A percentile compares a stretch with the other conserved stretches of the same genome.
Evolutionary conservation across 1,139 yeast species (phyloP).

Genomic region (Lodderomyces theae): DNA sequence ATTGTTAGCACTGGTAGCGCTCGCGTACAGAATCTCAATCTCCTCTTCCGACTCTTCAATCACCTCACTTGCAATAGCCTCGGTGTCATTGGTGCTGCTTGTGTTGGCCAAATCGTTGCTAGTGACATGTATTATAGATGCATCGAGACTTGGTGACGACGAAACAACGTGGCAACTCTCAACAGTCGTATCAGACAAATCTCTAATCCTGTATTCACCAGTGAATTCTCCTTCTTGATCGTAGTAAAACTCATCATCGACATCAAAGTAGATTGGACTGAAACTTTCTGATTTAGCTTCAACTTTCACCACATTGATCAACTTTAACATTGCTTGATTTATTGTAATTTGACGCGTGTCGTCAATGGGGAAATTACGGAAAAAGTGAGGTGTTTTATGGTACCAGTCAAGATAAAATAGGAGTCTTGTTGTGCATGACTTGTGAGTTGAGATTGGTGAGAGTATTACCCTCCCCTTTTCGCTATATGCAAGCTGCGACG

Average conservation of each 20-base stretch:
- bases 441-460: slow-evolving; percentile 16
- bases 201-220: slow-evolving; percentile 7
- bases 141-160: slow-evolving; percentile 13
- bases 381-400: slow-evolving; percentile 26
- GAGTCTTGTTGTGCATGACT: slow-evolving; percentile 22
- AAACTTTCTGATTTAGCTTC: slow-evolving; percentile 13
- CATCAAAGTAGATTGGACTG: slow-evolving; percentile 25
- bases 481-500: slow-evolving; percentile 4
- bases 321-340: slow-evolving; percentile 16
- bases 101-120: slow-evolving; percentile 3
- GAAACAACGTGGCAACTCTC: slow-evolving; percentile 5
- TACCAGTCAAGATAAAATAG: slow-evolving; percentile 41
- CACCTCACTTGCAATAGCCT: slow-evolving; percentile 2
- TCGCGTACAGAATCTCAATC: background rate
- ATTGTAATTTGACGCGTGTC: slow-evolving; percentile 5
- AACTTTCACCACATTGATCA: slow-evolving; percentile 25
- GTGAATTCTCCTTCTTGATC: slow-evolving; percentile 5
- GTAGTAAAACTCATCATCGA: slow-evolving; percentile 17
- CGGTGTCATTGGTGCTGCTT: background rate
- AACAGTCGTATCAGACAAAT: slow-evolving; percentile 9
- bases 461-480: slow-evolving; percentile 21
- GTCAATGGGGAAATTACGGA: slow-evolving; percentile 12
- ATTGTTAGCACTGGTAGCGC: slow-evolving; percentile 1
- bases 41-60: slow-evolving; percentile 18
- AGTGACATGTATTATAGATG: slow-evolving; percentile 10